Percentiles rank a stretch among this genome's conserved stretches.
These are phyloP conservation scores for Pelargonium exstipulatum DNA, from an alignment of 441 rosid genomes.

Conservation along the genomic window DNA sequence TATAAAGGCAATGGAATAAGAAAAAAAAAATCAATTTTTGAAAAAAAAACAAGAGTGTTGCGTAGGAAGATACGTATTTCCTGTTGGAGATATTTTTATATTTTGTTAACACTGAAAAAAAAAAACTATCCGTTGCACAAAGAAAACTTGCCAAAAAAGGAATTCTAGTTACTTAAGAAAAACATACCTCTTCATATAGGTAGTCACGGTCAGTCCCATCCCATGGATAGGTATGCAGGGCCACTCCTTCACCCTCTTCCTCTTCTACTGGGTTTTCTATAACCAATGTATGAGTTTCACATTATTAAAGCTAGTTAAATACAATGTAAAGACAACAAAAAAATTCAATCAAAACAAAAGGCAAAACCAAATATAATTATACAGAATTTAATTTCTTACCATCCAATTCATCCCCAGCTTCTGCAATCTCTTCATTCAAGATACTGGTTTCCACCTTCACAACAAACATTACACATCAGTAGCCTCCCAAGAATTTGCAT, in stretches of 20 bases:
- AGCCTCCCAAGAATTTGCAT: not conserved
- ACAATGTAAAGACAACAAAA: not conserved
- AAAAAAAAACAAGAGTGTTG: too few species aligned
- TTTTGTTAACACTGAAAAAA: not conserved
- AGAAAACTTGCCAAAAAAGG: not conserved
- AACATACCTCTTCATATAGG: conserved; percentile 58
- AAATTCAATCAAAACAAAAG: not conserved
- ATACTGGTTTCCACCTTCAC: conserved; percentile 53
- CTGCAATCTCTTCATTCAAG: conserved; percentile 49
- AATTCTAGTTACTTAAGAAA: conserved; percentile 4
- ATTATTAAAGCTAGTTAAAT: not conserved
- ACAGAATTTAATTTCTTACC: conserved; percentile 31
- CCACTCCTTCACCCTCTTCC: conserved; percentile 44
- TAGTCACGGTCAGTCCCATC: conserved; percentile 79
- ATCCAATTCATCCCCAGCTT: conserved; percentile 52
- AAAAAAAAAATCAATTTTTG: too few species aligned
- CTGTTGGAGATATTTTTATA: too few species aligned
- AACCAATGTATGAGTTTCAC: not conserved
- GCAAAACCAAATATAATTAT: not conserved
- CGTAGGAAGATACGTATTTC: too few species aligned
- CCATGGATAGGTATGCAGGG: conserved; percentile 52
- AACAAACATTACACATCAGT: conserved; percentile 7
- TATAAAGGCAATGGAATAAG: too few species aligned
- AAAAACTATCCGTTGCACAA: not conserved
- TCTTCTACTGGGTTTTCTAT: conserved; percentile 48